Evolutionary conservation across 768 basidiomycete genomes (phyloP).

Genomic region (Royoungia palumana): DNA sequence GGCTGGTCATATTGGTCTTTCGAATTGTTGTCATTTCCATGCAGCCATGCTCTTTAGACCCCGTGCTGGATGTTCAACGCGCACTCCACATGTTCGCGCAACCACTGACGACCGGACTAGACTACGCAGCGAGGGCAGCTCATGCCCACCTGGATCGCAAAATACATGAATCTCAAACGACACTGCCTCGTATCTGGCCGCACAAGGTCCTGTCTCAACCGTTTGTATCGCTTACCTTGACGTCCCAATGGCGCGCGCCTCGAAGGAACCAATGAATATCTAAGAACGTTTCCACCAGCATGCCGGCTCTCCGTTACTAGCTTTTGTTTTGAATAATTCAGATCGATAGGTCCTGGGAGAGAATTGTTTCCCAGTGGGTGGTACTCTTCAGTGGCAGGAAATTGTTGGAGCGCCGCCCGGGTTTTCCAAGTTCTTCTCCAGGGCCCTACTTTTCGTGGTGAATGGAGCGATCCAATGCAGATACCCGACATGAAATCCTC

Average conservation of each 20-base stretch:
- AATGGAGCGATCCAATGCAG: constrained; percentile 34
- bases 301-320: neutral
- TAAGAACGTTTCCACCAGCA: constrained; percentile 4
- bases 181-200: constrained; percentile 15
- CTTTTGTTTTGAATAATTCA: neutral
- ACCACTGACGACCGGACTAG: constrained; percentile 24
- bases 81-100: constrained; percentile 33
- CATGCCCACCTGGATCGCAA: constrained; percentile 22
- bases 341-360: neutral
- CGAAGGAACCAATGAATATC: neutral
- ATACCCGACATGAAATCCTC: constrained; percentile 38
- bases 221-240: constrained; percentile 3
- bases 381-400: constrained; percentile 11
- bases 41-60: constrained; percentile 25
- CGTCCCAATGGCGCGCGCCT: constrained; percentile 3
- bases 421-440: constrained; percentile 21
- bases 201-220: constrained; percentile 8
- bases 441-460: constrained; percentile 21
- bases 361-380: neutral
- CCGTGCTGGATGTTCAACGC: constrained; percentile 30
- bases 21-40: constrained; percentile 17
- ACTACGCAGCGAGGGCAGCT: constrained; percentile 24
- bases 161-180: constrained; percentile 16
- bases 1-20: constrained; percentile 7
- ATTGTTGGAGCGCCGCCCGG: constrained; percentile 19